Conservation (phyloP, 371 early-diverging fungal genomes). For the Sporodiniella umbellata region DNA sequence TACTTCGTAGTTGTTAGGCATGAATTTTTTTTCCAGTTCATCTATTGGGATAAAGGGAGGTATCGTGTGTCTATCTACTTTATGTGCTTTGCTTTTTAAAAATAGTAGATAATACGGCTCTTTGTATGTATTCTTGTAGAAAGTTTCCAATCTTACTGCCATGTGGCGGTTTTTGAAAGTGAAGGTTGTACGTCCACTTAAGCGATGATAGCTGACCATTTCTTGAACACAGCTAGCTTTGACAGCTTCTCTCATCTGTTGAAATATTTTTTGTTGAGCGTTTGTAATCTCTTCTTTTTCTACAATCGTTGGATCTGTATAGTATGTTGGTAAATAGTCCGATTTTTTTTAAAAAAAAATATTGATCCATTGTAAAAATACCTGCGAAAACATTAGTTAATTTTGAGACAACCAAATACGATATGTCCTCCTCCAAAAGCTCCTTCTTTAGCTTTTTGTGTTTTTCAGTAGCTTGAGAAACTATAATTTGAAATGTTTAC, state of each 20-base stretch:
- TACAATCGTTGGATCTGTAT: slow-evolving; percentile 27
- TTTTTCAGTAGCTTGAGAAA: slow-evolving; percentile 19
- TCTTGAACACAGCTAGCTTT: slow-evolving; percentile 29
- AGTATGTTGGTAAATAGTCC: not conserved
- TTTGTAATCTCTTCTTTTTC: slow-evolving; percentile 14
- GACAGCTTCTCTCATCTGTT: slow-evolving; percentile 23
- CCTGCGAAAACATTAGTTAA: slow-evolving; percentile 21
- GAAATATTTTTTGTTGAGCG: slow-evolving; percentile 18
- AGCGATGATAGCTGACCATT: slow-evolving; percentile 33
- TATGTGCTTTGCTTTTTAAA: not conserved
- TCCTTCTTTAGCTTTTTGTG: slow-evolving; percentile 19
- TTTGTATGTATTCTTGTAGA: slow-evolving; percentile 28
- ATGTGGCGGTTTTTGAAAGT: slow-evolving; percentile 17
- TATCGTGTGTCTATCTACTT: slow-evolving; percentile 28
- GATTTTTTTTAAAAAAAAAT: not conserved
- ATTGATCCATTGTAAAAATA: no score
- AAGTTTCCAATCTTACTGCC: slow-evolving; percentile 44
- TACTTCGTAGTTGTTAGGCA: slow-evolving; percentile 26
- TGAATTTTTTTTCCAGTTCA: slow-evolving; percentile 12
- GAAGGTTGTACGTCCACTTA: slow-evolving; percentile 30
- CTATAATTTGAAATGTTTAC: slow-evolving; percentile 5
- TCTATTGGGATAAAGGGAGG: slow-evolving; percentile 35
- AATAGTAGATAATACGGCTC: slow-evolving; percentile 38
- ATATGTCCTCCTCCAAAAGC: slow-evolving; percentile 33
- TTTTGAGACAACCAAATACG: slow-evolving; percentile 16